A percentile compares a stretch with the other conserved stretches of the same genome.
These are phyloP conservation scores for Globisporangium barbulae DNA, from an alignment of 352 stramenopile species.

Conservation along the genomic window DNA sequence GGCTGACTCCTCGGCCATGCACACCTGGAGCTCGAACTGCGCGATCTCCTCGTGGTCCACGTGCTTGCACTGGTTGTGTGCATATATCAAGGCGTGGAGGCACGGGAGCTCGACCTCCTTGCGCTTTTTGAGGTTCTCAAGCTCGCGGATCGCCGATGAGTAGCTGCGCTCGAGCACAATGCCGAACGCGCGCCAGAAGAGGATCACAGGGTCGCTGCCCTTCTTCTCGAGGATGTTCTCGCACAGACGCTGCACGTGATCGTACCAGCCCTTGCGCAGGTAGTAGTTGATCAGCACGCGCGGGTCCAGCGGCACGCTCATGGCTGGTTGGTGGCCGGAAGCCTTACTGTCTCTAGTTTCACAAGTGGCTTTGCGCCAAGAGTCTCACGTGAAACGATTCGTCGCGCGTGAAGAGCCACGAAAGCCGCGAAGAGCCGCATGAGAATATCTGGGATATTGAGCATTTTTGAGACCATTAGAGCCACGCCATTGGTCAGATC, in stretches of 20 bases:
- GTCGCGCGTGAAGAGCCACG: too few species aligned
- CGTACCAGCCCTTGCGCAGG: conserved; percentile 83
- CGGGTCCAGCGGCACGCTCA: conserved; percentile 37
- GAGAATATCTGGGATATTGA: too few species aligned
- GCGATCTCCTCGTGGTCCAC: conserved; percentile 78
- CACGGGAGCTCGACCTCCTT: conserved; percentile 78
- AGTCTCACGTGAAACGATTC: too few species aligned
- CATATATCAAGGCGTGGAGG: conserved; percentile 75
- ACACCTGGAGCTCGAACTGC: conserved; percentile 73
- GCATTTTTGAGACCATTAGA: too few species aligned
- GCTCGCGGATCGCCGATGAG: conserved; percentile 79
- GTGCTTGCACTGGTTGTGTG: conserved; percentile 72
- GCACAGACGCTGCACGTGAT: conserved; percentile 82
- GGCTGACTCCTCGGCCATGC: conserved; percentile 74
- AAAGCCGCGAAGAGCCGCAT: too few species aligned
- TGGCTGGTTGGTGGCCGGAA: too few species aligned
- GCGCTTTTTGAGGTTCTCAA: conserved; percentile 79
- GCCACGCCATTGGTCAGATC: too few species aligned
- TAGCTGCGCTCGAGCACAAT: conserved; percentile 76
- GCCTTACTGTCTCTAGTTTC: too few species aligned
- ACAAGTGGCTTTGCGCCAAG: too few species aligned
- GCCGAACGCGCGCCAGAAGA: conserved; percentile 87
- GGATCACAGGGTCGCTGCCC: conserved; percentile 68
- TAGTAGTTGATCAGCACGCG: conserved; percentile 87
- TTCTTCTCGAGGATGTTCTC: conserved; percentile 79